Evolutionary conservation across 1,284 basidiomycete species (phyloP).

Genomic region (Dichomitus squalens): DNA sequence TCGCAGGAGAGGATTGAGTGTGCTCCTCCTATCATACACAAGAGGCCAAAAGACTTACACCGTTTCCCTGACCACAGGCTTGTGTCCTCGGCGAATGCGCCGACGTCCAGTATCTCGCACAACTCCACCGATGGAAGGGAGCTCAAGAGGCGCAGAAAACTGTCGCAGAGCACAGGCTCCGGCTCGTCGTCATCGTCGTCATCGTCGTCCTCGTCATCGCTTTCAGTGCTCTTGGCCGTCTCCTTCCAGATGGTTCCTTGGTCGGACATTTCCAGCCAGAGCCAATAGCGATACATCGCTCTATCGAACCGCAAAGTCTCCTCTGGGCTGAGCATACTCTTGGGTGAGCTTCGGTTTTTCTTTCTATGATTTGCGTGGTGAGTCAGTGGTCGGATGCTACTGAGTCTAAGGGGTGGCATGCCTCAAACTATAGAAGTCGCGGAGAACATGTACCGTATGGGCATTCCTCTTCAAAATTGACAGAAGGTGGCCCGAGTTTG

Average conservation of each 20-base stretch:
- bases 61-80: conserved; percentile 5
- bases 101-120: conserved; percentile 11
- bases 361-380: conserved; percentile 19
- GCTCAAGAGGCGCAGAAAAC: not conserved
- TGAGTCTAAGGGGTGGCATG: conserved; percentile 19
- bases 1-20: not conserved
- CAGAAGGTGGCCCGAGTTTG: not conserved
- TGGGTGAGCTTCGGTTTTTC: conserved; percentile 35
- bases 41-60: not conserved
- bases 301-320: conserved; percentile 36
- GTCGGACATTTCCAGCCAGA: conserved; percentile 14
- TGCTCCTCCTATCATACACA: not conserved
- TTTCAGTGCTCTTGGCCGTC: conserved; percentile 12
- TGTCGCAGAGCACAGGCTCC: not conserved
- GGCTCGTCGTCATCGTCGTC: conserved; percentile 6
- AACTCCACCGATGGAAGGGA: conserved; percentile 14
- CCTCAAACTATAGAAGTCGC: conserved; percentile 41
- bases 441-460: conserved; percentile 27
- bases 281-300: conserved; percentile 38
- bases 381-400: too few relatives aligned
- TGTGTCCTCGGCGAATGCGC: conserved; percentile 11
- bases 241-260: conserved; percentile 4
- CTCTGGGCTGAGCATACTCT: conserved; percentile 25
- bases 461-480: conserved; percentile 24
- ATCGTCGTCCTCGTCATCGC: conserved; percentile 17